These are phyloP conservation scores for Rhizopogon vulgaris DNA, from an alignment of 768 basidiomycete species.

Conservation along the genomic window DNA sequence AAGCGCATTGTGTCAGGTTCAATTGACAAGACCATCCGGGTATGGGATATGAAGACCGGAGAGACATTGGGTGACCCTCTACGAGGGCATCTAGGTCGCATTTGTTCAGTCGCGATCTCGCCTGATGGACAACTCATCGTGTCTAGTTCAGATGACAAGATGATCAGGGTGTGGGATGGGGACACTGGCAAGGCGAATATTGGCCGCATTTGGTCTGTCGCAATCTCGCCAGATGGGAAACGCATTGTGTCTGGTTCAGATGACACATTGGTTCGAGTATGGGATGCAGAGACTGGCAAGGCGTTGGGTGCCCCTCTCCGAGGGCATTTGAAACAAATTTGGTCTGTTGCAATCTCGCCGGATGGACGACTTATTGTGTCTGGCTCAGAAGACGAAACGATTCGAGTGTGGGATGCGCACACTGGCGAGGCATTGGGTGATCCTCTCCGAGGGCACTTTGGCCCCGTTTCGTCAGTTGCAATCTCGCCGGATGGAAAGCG, in stretches of 20 bases:
- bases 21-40: not conserved
- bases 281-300: not conserved
- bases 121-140: not conserved
- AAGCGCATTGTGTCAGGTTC: conserved; percentile 1
- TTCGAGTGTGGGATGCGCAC: not conserved
- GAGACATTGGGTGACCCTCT: not conserved
- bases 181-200: not conserved
- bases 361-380: not conserved
- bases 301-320: not conserved
- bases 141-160: not conserved
- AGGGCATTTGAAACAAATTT: conserved; percentile 9
- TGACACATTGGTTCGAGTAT: not conserved
- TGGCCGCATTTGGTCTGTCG: not conserved
- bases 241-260: not conserved
- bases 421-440: not conserved
- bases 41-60: not conserved
- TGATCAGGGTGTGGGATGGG: conserved; percentile 1
- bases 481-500: conserved; percentile 9
- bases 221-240: not conserved
- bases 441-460: not conserved
- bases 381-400: not conserved
- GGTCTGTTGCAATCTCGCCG: conserved; percentile 2
- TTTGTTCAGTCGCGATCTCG: not conserved
- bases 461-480: conserved; percentile 4
- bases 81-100: not conserved